Evolutionary conservation across 2,329 filamentous ascomycete genomes (phyloP).

Genomic region (Cladorrhinum sp.): DNA sequence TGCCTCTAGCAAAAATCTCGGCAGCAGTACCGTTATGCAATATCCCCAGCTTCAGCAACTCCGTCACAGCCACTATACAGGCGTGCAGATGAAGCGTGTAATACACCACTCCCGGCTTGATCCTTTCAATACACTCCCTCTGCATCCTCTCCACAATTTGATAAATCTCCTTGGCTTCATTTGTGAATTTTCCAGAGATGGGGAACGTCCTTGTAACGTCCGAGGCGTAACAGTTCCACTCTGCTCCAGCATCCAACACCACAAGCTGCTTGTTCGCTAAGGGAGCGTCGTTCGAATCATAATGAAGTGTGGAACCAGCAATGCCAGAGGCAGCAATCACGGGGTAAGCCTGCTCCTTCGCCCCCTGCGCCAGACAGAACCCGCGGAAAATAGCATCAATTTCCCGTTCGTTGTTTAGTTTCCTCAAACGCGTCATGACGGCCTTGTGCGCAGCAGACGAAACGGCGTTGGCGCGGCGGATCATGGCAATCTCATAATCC

Average conservation of each 20-base stretch:
- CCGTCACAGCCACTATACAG: constrained; percentile 67
- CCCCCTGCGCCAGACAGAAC: constrained; percentile 68
- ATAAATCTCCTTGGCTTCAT: constrained; percentile 71
- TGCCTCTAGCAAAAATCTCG: constrained; percentile 52
- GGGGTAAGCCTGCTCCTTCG: constrained; percentile 77
- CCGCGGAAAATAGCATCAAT: constrained; percentile 75
- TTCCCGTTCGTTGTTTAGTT: constrained; percentile 73
- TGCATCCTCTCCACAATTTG: constrained; percentile 80
- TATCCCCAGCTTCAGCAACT: constrained; percentile 69
- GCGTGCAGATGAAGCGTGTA: constrained; percentile 71
- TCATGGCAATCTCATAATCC: constrained; percentile 77
- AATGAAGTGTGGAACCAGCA: constrained; percentile 87
- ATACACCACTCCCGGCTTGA: constrained; percentile 69
- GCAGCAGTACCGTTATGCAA: constrained; percentile 59
- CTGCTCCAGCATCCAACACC: constrained; percentile 82
- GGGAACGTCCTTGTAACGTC: constrained; percentile 90
- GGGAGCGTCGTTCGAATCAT: constrained; percentile 72
- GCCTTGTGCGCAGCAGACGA: constrained; percentile 71
- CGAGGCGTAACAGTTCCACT: constrained; percentile 81
- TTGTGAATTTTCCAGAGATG: constrained; percentile 64
- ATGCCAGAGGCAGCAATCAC: constrained; percentile 81
- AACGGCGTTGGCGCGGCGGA: constrained; percentile 77
- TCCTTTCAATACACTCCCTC: constrained; percentile 63
- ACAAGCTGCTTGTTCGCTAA: constrained; percentile 69
- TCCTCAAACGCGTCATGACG: constrained; percentile 62